Percentiles rank a stretch among this genome's conserved stretches.
These are phyloP conservation scores for Blastocystis sp. DNA, from an alignment of 352 stramenopile genomes.

Conservation along the genomic window DNA sequence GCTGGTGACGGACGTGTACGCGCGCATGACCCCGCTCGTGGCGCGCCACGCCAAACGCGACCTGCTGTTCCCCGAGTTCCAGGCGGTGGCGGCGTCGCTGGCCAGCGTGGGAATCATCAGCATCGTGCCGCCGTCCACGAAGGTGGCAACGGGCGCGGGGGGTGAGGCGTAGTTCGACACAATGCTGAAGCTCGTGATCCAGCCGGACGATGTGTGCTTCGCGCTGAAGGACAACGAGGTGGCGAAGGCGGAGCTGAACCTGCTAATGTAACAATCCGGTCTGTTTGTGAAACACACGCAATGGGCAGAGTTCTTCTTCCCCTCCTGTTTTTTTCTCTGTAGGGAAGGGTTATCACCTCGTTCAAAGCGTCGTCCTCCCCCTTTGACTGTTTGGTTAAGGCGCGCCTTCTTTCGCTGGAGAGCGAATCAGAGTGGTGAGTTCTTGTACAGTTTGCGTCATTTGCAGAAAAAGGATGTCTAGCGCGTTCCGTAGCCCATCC, in stretches of 20 bases:
- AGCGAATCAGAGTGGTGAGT: too few species aligned
- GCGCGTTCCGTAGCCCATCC: neutral
- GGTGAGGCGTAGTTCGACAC: constrained; percentile 36
- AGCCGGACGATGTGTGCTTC: constrained; percentile 53
- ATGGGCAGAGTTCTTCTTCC: too few species aligned
- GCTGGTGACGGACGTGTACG: constrained; percentile 6
- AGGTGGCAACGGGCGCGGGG: neutral
- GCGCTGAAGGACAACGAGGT: constrained; percentile 58
- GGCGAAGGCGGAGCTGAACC: constrained; percentile 49
- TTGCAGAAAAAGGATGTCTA: neutral
- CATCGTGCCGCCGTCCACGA: constrained; percentile 38
- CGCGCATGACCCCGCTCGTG: constrained; percentile 30
- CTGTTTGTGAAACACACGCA: neutral
- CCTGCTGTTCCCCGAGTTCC: constrained; percentile 51
- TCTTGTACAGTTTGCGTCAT: neutral
- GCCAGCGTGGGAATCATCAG: constrained; percentile 10
- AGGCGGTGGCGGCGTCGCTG: constrained; percentile 43
- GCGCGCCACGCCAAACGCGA: neutral
- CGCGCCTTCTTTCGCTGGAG: too few species aligned
- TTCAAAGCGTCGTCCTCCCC: too few species aligned
- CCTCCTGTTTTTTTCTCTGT: too few species aligned
- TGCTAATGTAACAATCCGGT: neutral
- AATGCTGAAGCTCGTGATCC: constrained; percentile 41
- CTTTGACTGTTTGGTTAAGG: too few species aligned
- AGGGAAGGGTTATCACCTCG: too few species aligned